Evolutionary conservation across 352 stramenopile genomes (phyloP).

Genomic region (Aphanomyces stellatus): DNA sequence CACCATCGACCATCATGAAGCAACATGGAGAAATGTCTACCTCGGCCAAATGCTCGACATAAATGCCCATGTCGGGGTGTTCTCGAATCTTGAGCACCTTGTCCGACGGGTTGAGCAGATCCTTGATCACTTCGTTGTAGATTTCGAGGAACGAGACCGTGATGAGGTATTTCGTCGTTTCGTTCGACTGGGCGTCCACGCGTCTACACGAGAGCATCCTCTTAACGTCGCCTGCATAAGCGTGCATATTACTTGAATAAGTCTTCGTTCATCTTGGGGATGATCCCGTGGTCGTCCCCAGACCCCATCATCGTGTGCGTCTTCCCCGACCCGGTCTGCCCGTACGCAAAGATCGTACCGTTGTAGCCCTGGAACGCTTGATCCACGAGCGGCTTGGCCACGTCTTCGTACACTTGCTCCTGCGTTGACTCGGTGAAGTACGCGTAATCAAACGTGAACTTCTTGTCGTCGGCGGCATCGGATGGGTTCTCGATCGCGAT

Average conservation of each 20-base stretch:
- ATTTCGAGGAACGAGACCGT: slow-evolving; percentile 98
- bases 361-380: slow-evolving; percentile 75
- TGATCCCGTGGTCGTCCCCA: slow-evolving; percentile 66
- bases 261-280: slow-evolving; percentile 84
- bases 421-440: slow-evolving; percentile 73
- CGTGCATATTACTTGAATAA: slow-evolving; percentile 63
- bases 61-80: slow-evolving; percentile 89
- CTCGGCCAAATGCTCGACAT: slow-evolving; percentile 86
- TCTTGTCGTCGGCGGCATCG: slow-evolving; percentile 26
- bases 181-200: slow-evolving; percentile 17
- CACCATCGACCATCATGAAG: not conserved
- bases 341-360: slow-evolving; percentile 71
- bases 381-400: slow-evolving; percentile 66
- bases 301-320: slow-evolving; percentile 85
- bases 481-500: slow-evolving; percentile 39
- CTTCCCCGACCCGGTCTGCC: slow-evolving; percentile 69
- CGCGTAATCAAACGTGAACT: slow-evolving; percentile 82
- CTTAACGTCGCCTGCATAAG: no score
- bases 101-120: slow-evolving; percentile 91
- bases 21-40: not conserved
- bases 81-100: slow-evolving; percentile 89
- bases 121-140: slow-evolving; percentile 98
- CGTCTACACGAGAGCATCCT: no score
- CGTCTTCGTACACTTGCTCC: slow-evolving; percentile 65
- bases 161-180: slow-evolving; percentile 86